A percentile compares a stretch with the other conserved stretches of the same genome.
Conservation (phyloP, 176 grass and related monocot species). For the Oropetium thomaeum region DNA sequence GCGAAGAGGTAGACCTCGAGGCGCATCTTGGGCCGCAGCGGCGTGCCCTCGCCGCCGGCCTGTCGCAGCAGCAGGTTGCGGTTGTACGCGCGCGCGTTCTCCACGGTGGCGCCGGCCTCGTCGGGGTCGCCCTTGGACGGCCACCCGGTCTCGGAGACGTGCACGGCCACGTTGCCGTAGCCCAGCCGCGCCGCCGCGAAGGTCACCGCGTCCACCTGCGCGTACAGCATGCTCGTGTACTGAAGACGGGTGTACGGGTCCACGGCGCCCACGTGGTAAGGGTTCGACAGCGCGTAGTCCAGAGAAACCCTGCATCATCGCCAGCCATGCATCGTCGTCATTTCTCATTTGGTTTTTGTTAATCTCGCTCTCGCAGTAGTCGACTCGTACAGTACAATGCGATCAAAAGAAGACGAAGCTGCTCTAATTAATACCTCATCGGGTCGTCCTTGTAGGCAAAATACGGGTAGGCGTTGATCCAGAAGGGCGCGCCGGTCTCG, state of each 20-base stretch:
- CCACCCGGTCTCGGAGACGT: slow-evolving; percentile 96
- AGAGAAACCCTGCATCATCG: slow-evolving; percentile 38
- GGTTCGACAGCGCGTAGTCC: slow-evolving; percentile 74
- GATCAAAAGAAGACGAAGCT: no score
- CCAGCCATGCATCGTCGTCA: no score
- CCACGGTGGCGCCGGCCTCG: slow-evolving; percentile 73
- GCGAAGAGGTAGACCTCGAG: slow-evolving; percentile 94
- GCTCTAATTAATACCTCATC: no score
- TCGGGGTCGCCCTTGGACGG: slow-evolving; percentile 81
- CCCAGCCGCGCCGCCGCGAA: slow-evolving; percentile 72
- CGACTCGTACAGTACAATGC: no score
- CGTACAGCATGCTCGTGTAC: slow-evolving; percentile 96
- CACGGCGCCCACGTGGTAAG: slow-evolving; percentile 48
- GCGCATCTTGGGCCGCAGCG: slow-evolving; percentile 55
- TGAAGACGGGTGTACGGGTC: slow-evolving; percentile 78
- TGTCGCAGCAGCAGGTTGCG: slow-evolving; percentile 74
- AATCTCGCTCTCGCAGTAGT: no score
- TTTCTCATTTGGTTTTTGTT: no score
- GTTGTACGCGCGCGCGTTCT: slow-evolving; percentile 81
- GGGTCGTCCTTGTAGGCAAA: slow-evolving; percentile 92
- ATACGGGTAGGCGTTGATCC: slow-evolving; percentile 92
- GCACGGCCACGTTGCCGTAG: slow-evolving; percentile 51
- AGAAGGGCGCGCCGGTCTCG: slow-evolving; percentile 68
- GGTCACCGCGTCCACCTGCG: slow-evolving; percentile 88
- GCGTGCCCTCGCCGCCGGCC: slow-evolving; percentile 68